Evolutionary conservation across 2,329 filamentous ascomycete species (phyloP).

Genomic region (Xylaria sp.): DNA sequence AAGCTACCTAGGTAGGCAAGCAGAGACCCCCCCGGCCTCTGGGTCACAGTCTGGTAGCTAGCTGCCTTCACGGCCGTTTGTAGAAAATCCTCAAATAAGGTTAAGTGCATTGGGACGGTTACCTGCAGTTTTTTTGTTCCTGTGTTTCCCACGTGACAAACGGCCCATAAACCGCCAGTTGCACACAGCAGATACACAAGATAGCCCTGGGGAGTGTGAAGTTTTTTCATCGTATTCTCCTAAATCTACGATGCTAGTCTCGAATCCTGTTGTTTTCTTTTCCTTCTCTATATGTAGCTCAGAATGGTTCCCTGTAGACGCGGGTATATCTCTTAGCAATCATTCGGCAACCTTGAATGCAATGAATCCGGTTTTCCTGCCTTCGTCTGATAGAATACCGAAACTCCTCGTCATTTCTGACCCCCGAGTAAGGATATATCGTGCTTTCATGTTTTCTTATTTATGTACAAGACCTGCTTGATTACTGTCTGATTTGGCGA

Average conservation of each 20-base stretch:
- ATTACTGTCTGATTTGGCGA: constrained; percentile 5
- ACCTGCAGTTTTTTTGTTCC: constrained; percentile 52
- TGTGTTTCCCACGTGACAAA: constrained; percentile 56
- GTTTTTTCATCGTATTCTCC: neutral
- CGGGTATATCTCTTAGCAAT: neutral
- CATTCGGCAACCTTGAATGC: neutral
- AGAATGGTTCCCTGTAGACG: neutral
- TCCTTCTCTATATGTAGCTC: neutral
- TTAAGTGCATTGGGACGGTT: constrained; percentile 53
- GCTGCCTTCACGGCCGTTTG: constrained; percentile 50
- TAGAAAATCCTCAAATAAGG: constrained; percentile 52
- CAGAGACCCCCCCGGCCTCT: constrained; percentile 15
- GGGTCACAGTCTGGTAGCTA: constrained; percentile 8
- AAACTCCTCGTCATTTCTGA: neutral
- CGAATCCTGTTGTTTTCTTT: neutral
- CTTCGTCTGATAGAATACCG: neutral
- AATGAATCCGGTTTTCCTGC: neutral
- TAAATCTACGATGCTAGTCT: constrained; percentile 12
- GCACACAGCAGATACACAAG: constrained; percentile 40
- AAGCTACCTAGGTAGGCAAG: constrained; percentile 21
- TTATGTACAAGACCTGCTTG: constrained; percentile 2
- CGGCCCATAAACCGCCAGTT: constrained; percentile 43
- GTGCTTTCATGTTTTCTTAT: neutral
- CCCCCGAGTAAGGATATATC: neutral
- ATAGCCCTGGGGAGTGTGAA: neutral